A percentile compares a stretch with the other conserved stretches of the same genome.
Conservation (phyloP, 306 rosid genomes). For the Psophocarpus tetragonolobus region DNA sequence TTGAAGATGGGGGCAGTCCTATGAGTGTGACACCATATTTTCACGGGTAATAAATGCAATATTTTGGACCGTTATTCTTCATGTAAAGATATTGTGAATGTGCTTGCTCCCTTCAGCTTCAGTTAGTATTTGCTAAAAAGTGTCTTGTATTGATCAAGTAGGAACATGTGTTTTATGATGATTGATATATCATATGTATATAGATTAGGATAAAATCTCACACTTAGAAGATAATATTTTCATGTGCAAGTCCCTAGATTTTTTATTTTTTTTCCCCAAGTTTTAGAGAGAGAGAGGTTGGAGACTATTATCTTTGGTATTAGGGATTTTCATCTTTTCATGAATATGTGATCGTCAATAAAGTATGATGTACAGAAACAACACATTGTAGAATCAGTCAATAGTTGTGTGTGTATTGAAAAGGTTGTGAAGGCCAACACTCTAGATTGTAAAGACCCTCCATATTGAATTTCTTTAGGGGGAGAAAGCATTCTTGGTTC, state of each 20-base stretch:
- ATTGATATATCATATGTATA: too few species aligned
- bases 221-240: slow-evolving; percentile 12
- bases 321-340: slow-evolving; percentile 19
- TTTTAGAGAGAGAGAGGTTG: not conserved
- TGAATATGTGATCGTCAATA: not conserved
- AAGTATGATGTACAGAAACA: not conserved
- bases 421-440: slow-evolving; percentile 19
- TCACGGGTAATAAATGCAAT: slow-evolving; percentile 43
- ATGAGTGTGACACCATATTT: slow-evolving; percentile 51
- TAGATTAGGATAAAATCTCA: not conserved
- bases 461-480: not conserved
- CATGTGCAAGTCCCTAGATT: slow-evolving; percentile 17
- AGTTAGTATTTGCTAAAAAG: not conserved
- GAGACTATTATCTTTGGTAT: not conserved
- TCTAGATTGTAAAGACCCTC: not conserved
- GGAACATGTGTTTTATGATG: slow-evolving; percentile 2
- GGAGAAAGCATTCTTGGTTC: not conserved
- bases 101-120: slow-evolving; percentile 8
- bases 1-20: slow-evolving; percentile 70
- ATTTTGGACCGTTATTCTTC: slow-evolving; percentile 29
- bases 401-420: not conserved
- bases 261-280: not conserved
- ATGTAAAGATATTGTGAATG: slow-evolving; percentile 8
- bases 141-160: slow-evolving; percentile 20
- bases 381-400: slow-evolving; percentile 19